These are phyloP conservation scores for Phialophora verrucosa DNA, from an alignment of 2,329 filamentous ascomycete species.

Conservation along the genomic window DNA sequence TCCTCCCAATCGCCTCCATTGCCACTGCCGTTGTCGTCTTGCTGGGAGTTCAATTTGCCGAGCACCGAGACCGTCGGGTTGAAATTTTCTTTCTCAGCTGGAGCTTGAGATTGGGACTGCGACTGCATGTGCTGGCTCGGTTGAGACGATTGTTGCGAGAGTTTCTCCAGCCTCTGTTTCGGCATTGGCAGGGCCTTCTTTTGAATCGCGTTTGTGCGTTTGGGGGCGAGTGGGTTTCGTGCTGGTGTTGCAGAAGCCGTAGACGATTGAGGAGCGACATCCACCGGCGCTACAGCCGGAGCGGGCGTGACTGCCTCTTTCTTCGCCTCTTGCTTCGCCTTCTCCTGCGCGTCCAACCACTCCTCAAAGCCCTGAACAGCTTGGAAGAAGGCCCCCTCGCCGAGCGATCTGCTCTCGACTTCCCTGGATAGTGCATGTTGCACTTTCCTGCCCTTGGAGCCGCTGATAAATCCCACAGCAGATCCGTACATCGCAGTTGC, in stretches of 20 bases:
- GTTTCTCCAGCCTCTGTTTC: conserved; percentile 35
- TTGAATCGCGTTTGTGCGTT: conserved; percentile 32
- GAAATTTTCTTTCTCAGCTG: conserved; percentile 35
- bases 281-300: neutral
- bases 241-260: conserved; percentile 12
- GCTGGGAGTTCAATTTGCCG: conserved; percentile 11
- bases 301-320: conserved; percentile 3
- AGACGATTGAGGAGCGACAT: neutral
- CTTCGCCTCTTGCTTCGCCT: conserved; percentile 22
- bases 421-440: conserved; percentile 38
- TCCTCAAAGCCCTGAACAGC: conserved; percentile 38
- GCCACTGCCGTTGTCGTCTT: neutral
- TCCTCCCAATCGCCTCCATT: conserved; percentile 12
- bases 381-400: conserved; percentile 36
- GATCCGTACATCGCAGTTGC: conserved; percentile 35
- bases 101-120: neutral
- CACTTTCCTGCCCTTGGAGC: conserved; percentile 37
- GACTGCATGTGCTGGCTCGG: neutral
- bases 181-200: conserved; percentile 38
- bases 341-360: conserved; percentile 35
- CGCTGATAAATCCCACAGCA: conserved; percentile 23
- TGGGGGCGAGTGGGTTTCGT: conserved; percentile 35
- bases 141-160: neutral
- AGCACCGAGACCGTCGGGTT: conserved; percentile 26
- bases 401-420: conserved; percentile 36